Evolutionary conservation across 129 eudicot genomes (phyloP).

Genomic region (Flaveria linearis): DNA sequence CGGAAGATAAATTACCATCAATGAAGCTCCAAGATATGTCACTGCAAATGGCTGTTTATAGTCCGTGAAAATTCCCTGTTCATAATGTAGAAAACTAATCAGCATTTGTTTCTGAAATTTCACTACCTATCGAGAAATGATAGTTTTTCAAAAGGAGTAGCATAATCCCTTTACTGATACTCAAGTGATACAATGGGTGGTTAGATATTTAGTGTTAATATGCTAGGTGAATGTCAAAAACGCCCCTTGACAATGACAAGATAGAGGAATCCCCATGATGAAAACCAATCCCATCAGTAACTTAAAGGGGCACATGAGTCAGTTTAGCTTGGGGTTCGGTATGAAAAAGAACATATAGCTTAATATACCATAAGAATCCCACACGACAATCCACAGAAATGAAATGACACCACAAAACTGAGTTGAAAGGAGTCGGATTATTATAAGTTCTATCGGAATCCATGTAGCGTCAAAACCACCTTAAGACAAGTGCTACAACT

Average conservation of each 20-base stretch:
- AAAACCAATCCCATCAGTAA: slow-evolving; percentile 23
- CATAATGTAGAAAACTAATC: slow-evolving; percentile 11
- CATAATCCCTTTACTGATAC: not conserved
- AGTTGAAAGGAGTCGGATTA: not conserved
- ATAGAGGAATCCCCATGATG: slow-evolving; percentile 10
- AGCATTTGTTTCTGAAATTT: not conserved
- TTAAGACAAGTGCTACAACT: slow-evolving; percentile 8
- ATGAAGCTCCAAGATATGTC: slow-evolving; percentile 97
- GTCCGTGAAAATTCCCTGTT: slow-evolving; percentile 75
- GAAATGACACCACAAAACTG: slow-evolving; percentile 16
- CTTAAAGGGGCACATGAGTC: slow-evolving; percentile 26
- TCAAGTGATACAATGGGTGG: not conserved
- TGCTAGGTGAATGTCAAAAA: slow-evolving; percentile 27
- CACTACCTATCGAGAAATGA: not conserved
- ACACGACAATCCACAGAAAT: slow-evolving; percentile 15
- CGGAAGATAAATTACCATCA: slow-evolving; percentile 95
- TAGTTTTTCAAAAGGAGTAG: slow-evolving; percentile 2
- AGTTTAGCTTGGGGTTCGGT: slow-evolving; percentile 13
- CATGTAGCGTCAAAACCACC: not conserved
- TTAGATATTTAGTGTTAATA: not conserved
- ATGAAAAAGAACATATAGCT: not conserved
- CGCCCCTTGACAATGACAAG: not conserved
- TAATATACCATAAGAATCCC: slow-evolving; percentile 6
- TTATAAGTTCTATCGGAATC: not conserved
- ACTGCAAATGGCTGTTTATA: slow-evolving; percentile 99